These are phyloP conservation scores for Paradendryphiella salina DNA, from an alignment of 2,329 filamentous ascomycete species.

Conservation along the genomic window DNA sequence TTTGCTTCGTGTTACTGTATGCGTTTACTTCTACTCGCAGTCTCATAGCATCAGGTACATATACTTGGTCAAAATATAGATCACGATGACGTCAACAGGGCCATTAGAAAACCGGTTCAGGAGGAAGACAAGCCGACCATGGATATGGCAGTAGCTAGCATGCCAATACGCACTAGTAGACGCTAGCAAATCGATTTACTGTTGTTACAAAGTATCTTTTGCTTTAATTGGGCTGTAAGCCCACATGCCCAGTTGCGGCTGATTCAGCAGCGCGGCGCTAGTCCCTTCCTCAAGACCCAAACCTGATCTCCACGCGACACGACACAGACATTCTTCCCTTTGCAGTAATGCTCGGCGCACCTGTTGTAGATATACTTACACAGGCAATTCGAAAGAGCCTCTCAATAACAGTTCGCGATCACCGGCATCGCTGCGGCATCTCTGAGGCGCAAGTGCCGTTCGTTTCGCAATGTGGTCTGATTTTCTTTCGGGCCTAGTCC, in stretches of 20 bases:
- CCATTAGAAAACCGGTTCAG: too few relatives aligned
- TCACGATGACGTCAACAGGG: neutral
- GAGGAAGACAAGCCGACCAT: too few relatives aligned
- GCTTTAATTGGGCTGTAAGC: neutral
- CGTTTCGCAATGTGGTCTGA: conserved; percentile 26
- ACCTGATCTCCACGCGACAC: neutral
- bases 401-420: neutral
- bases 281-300: neutral
- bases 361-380: neutral
- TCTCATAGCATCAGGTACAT: neutral
- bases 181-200: too few relatives aligned
- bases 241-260: too few relatives aligned
- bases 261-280: neutral
- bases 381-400: neutral
- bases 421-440: neutral
- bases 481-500: conserved; percentile 20
- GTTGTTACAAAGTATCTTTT: too few relatives aligned
- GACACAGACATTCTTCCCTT: neutral
- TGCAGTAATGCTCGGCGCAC: neutral
- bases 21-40: neutral
- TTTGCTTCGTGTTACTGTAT: neutral
- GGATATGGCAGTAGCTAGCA: too few relatives aligned
- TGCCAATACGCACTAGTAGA: too few relatives aligned
- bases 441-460: conserved; percentile 17
- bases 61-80: neutral